Evolutionary conservation across 805 yeast genomes (phyloP), one percentile per base, ranked within the genome.

Genomic region (Wickerhamiella dianesei): DNA sequence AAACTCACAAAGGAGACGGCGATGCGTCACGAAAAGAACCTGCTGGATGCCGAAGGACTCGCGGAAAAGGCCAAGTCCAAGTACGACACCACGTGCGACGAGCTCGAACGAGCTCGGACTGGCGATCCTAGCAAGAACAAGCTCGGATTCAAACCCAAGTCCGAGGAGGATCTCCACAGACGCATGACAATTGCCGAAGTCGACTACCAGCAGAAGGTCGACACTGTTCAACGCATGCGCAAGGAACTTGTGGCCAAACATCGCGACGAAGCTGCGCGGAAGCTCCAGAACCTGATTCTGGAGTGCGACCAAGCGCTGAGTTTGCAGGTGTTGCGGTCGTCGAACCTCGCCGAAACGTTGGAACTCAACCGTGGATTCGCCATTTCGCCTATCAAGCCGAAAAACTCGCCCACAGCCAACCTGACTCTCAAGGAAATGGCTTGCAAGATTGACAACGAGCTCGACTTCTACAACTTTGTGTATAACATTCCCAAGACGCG

Each of bases 291-390:
- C 59, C 68, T 86, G 52, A 79, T 87, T 48, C 68, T 88, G 52
- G 96, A 89, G 63, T 73, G 85, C 59, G 97, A 92, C 63, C 77
- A 85, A 43, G 97, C 96, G 8, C 68, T 89, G 71, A 77, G 85
- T 51, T 76, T 88, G 44, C 96, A 89, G 64, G 68, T 92, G 47
- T 89, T 84, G 56, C 86, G 87, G 59, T 89, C 81, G 62, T 80
- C 96, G 3, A 83, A 89, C 25, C 82, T 85, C 72, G 76, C 79
- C 45, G 97, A 89, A 64, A 83, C 85, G 18, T 71, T 83, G 48
- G 73, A 84, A 16, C 74, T 92, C 66, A 87, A 88, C 58, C 73
- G 83, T 17, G 97, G 96, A 21, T 82, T 87, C 37, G 77, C 82
- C 50, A 72, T 92, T 3, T 68, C 82, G 43, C 97, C 97, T 2